A percentile compares a stretch with the other conserved stretches of the same genome.
phyloP scores from a whole-genome alignment of 106 monocot genomes.

The Vanilla planifolia region DNA sequence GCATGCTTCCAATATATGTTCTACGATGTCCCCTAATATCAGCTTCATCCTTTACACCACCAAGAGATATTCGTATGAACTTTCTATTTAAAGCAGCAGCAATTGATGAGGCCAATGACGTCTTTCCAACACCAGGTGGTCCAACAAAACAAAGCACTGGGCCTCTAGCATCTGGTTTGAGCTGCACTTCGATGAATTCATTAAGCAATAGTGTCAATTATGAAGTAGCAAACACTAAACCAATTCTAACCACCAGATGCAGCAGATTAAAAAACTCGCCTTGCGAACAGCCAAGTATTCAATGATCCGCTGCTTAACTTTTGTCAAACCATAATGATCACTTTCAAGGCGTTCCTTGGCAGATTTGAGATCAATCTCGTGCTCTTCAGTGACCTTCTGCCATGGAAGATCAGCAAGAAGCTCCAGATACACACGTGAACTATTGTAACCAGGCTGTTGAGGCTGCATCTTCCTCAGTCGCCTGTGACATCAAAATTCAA shows the following conservation, averaged over 20 bases:
- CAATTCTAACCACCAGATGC: slow-evolving; percentile 2
- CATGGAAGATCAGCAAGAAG: slow-evolving; percentile 98
- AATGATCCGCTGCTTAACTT: slow-evolving; percentile 97
- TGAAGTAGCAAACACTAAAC: neutral
- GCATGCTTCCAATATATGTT: slow-evolving; percentile 99
- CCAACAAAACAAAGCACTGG: slow-evolving; percentile 98
- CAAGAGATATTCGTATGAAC: slow-evolving; percentile 90
- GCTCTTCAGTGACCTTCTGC: slow-evolving; percentile 93
- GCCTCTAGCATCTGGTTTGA: slow-evolving; percentile 97
- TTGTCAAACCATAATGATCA: slow-evolving; percentile 88
- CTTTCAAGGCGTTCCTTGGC: slow-evolving; percentile 86
- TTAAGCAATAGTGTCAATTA: neutral
- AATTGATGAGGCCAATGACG: slow-evolving; percentile 97
- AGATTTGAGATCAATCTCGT: slow-evolving; percentile 72
- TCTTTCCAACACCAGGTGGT: slow-evolving; percentile 99
- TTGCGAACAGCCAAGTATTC: slow-evolving; percentile 98
- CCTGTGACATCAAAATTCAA: slow-evolving; percentile 32
- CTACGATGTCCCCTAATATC: slow-evolving; percentile 98
- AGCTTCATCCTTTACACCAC: slow-evolving; percentile 98
- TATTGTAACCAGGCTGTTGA: slow-evolving; percentile 98
- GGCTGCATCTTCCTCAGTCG: slow-evolving; percentile 96
- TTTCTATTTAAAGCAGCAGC: slow-evolving; percentile 89
- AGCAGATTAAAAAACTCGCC: slow-evolving; percentile 21
- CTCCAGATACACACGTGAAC: slow-evolving; percentile 84
- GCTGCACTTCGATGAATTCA: slow-evolving; percentile 42